These are phyloP conservation scores for Plasmopara muralis DNA, from an alignment of 352 stramenopile species.

Conservation along the genomic window DNA sequence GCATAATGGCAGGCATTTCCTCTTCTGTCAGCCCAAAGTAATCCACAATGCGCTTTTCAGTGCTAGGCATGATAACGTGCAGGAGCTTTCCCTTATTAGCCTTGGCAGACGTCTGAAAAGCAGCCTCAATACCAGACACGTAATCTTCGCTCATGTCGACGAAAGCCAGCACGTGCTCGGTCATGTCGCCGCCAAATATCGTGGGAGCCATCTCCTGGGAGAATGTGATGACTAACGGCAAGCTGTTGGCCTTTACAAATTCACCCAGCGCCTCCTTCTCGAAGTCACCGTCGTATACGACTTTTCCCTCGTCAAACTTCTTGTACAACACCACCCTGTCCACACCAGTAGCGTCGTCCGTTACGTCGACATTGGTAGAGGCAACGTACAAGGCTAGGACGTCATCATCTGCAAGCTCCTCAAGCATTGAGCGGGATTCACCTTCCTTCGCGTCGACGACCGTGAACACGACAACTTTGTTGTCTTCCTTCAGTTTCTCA, in stretches of 20 bases:
- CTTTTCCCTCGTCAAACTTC: slow-evolving; percentile 84
- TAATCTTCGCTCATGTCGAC: slow-evolving; percentile 68
- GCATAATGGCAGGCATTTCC: slow-evolving; percentile 78
- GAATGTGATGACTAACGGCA: slow-evolving; percentile 89
- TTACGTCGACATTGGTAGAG: slow-evolving; percentile 59
- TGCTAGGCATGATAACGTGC: slow-evolving; percentile 83
- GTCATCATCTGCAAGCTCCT: slow-evolving; percentile 70
- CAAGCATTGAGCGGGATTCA: slow-evolving; percentile 53
- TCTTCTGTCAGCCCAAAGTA: slow-evolving; percentile 90
- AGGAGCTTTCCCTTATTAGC: slow-evolving; percentile 86
- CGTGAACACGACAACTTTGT: slow-evolving; percentile 83
- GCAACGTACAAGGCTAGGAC: slow-evolving; percentile 74
- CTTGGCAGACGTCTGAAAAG: slow-evolving; percentile 54
- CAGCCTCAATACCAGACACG: slow-evolving; percentile 41
- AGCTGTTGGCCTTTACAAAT: slow-evolving; percentile 77
- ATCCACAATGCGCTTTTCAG: slow-evolving; percentile 88
- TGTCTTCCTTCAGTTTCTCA: slow-evolving; percentile 64
- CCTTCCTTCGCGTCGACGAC: slow-evolving; percentile 78
- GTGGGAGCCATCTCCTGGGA: slow-evolving; percentile 83
- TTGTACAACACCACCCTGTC: slow-evolving; percentile 79
- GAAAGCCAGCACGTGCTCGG: slow-evolving; percentile 86
- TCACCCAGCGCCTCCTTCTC: slow-evolving; percentile 46
- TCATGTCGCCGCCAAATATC: slow-evolving; percentile 87
- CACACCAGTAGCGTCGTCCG: slow-evolving; percentile 42
- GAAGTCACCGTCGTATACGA: slow-evolving; percentile 69